phyloP scores from a whole-genome alignment of 441 rosid species.

The Erysimum cheiri region DNA sequence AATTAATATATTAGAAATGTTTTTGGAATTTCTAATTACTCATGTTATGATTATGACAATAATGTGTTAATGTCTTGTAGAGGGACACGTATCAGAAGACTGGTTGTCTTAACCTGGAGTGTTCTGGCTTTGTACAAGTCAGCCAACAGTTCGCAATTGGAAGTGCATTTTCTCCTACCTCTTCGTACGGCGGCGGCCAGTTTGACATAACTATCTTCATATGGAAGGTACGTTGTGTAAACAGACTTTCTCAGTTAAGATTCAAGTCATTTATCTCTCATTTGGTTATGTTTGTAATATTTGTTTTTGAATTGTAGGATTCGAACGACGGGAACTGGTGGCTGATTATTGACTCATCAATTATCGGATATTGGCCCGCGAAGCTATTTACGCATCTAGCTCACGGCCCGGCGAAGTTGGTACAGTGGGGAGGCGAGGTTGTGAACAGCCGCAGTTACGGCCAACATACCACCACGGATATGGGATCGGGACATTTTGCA shows the following conservation, averaged over 20 bases:
- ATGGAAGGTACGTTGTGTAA: not conserved
- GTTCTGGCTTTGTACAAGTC: not conserved
- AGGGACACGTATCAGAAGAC: not conserved
- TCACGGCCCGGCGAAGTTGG: not conserved
- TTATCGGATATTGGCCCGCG: not conserved
- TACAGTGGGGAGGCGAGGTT: conserved; percentile 11
- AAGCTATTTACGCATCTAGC: not conserved
- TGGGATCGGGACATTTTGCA: conserved; percentile 8
- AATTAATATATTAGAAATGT: not conserved
- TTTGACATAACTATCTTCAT: not conserved
- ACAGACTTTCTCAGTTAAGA: too few relatives aligned
- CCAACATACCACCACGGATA: not conserved
- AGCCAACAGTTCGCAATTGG: not conserved
- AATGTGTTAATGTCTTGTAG: not conserved
- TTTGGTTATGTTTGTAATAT: not conserved
- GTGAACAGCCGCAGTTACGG: not conserved
- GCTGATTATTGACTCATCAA: not conserved
- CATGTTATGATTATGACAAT: not conserved
- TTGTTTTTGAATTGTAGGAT: not conserved
- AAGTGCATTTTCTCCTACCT: not conserved
- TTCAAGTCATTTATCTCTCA: too few relatives aligned
- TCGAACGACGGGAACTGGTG: not conserved
- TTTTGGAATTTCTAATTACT: not conserved
- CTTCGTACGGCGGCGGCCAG: not conserved
- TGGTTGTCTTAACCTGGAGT: not conserved